Percentiles rank a stretch among this genome's conserved stretches.
These are phyloP conservation scores for Acacia acuminata DNA, from an alignment of 306 rosid species.

Conservation along the genomic window DNA sequence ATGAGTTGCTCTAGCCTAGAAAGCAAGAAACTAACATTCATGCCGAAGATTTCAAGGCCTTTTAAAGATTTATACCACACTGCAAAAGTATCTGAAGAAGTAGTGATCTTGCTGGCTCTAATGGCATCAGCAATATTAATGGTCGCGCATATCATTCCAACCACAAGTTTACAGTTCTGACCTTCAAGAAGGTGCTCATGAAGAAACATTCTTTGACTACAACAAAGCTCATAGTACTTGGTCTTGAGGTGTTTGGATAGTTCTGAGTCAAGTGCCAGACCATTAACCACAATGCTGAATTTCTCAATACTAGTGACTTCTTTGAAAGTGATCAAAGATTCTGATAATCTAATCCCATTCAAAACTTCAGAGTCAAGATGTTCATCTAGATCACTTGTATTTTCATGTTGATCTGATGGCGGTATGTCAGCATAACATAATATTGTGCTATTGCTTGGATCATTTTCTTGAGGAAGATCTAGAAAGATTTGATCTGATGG, in stretches of 20 bases:
- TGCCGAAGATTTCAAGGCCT: neutral
- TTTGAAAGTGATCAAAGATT: neutral
- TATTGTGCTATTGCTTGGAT: neutral
- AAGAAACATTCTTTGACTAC: neutral
- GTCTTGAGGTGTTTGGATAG: neutral
- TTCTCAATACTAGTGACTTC: neutral
- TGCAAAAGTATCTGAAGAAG: too few relatives aligned
- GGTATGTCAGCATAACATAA: neutral
- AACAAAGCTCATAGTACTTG: neutral
- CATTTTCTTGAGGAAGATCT: neutral
- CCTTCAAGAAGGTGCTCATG: neutral
- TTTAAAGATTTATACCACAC: too few relatives aligned
- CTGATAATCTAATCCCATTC: neutral
- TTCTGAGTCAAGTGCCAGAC: neutral
- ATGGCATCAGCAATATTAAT: neutral
- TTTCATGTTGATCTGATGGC: neutral
- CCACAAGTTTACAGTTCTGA: neutral
- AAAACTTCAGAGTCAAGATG: neutral
- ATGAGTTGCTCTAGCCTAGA: neutral
- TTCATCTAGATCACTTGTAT: neutral
- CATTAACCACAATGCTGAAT: neutral
- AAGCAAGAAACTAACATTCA: neutral
- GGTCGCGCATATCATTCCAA: neutral
- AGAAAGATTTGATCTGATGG: neutral
- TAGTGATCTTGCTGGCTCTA: neutral